Evolutionary conservation across 352 stramenopile genomes (phyloP).

Genomic region (Phytophthora lateralis): DNA sequence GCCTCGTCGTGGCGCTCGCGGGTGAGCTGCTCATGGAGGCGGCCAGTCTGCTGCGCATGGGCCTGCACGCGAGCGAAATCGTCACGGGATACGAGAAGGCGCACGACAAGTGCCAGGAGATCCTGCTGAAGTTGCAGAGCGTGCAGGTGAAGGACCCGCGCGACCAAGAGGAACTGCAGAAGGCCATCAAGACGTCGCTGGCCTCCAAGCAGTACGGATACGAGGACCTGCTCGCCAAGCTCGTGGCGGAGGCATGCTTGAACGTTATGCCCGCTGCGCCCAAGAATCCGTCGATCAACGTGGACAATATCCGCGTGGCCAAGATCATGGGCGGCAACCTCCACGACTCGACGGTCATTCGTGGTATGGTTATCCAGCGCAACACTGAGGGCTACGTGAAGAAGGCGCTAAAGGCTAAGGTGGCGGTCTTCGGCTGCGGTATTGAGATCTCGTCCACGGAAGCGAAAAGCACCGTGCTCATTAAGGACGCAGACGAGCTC

Average conservation of each 20-base stretch:
- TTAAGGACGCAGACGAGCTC: constrained; percentile 99
- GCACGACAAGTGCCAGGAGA: constrained; percentile 92
- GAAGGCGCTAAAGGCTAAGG: constrained; percentile 92
- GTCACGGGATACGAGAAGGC: constrained; percentile 97
- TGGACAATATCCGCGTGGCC: constrained; percentile 98
- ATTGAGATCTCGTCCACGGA: constrained; percentile 97
- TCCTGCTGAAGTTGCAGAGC: constrained; percentile 91
- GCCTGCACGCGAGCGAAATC: constrained; percentile 98
- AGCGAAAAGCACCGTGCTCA: constrained; percentile 99
- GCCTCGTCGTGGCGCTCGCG: constrained; percentile 96
- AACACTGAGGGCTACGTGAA: constrained; percentile 94
- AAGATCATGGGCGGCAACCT: constrained; percentile 98
- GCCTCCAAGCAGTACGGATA: constrained; percentile 98
- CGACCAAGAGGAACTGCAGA: constrained; percentile 85
- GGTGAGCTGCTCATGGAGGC: constrained; percentile 97
- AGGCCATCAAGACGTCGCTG: constrained; percentile 94
- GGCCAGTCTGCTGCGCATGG: constrained; percentile 96
- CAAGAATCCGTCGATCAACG: constrained; percentile 91
- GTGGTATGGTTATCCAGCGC: constrained; percentile 97
- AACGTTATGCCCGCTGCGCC: constrained; percentile 91
- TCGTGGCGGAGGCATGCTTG: constrained; percentile 96
- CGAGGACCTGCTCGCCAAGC: constrained; percentile 92
- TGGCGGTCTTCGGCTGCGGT: constrained; percentile 97
- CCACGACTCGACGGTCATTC: constrained; percentile 95
- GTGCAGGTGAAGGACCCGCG: constrained; percentile 83